A percentile compares a stretch with the other conserved stretches of the same genome.
phyloP scores from a whole-genome alignment of 208 protist genomes.

The Trypanosoma grayi region DNA sequence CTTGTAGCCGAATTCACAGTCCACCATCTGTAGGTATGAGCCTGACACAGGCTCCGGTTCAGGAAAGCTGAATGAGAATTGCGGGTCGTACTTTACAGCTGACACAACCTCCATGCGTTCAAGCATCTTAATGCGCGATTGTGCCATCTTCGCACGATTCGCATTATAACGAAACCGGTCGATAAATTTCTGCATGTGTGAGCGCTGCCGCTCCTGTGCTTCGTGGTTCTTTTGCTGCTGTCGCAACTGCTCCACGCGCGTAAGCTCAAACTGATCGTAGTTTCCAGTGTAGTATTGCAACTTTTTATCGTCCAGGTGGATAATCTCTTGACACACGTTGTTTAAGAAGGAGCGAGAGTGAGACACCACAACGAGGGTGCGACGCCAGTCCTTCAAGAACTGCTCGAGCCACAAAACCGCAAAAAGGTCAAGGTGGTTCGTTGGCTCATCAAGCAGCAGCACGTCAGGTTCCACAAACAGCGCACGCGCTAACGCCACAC shows the following conservation, averaged over 20 bases:
- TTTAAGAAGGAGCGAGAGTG: conserved; percentile 98
- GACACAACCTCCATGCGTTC: conserved; percentile 89
- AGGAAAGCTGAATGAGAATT: conserved; percentile 91
- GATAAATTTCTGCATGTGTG: conserved; percentile 94
- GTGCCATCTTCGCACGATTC: conserved; percentile 90
- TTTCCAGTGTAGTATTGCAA: conserved; percentile 93
- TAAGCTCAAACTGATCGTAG: conserved; percentile 94
- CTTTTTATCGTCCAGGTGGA: conserved; percentile 84
- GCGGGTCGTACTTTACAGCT: conserved; percentile 84
- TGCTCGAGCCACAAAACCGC: conserved; percentile 98
- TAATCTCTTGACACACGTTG: conserved; percentile 93
- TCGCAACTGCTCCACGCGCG: conserved; percentile 81
- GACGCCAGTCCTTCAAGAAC: conserved; percentile 94
- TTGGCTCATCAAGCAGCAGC: conserved; percentile 97
- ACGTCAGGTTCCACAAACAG: conserved; percentile 96
- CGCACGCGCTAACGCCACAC: conserved; percentile 95
- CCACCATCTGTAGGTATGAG: conserved; percentile 81
- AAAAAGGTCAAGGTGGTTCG: conserved; percentile 97
- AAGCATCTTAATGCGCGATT: conserved; percentile 94
- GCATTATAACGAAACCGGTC: conserved; percentile 92
- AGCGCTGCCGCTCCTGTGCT: conserved; percentile 87
- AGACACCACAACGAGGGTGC: conserved; percentile 97
- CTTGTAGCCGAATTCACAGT: conserved; percentile 94
- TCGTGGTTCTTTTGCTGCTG: conserved; percentile 89
- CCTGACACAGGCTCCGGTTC: conserved; percentile 77